Evolutionary conservation across 2,329 filamentous ascomycete genomes (phyloP).

Genomic region (Diaporthe ampelina): DNA sequence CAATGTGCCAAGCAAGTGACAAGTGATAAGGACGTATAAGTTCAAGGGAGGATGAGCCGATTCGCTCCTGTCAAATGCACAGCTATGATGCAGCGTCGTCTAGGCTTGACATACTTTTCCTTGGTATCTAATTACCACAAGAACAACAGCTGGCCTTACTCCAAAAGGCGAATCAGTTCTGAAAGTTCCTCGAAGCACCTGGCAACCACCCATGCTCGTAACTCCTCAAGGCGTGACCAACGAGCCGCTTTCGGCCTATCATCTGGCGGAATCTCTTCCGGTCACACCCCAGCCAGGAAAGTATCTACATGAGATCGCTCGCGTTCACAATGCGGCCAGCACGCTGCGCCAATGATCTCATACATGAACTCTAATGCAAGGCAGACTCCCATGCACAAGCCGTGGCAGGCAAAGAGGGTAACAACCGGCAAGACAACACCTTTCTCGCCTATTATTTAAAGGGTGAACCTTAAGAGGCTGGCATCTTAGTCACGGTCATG

Average conservation of each 20-base stretch:
- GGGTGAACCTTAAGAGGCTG: not conserved
- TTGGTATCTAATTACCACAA: not conserved
- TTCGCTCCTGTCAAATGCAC: not conserved
- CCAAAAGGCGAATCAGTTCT: not conserved
- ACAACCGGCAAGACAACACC: not conserved
- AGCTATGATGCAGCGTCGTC: not conserved
- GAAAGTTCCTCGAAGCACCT: not conserved
- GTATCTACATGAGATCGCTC: not conserved
- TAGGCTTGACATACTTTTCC: not conserved
- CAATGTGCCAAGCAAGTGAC: constrained; percentile 3
- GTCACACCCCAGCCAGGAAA: not conserved
- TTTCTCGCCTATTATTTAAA: not conserved
- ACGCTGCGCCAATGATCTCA: not conserved
- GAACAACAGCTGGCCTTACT: not conserved
- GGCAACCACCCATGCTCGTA: not conserved
- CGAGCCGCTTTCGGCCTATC: not conserved
- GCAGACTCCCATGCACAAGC: not conserved
- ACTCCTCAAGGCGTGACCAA: not conserved
- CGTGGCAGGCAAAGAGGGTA: not conserved
- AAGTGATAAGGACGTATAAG: not conserved
- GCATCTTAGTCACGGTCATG: not conserved
- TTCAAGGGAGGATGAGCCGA: too few relatives aligned
- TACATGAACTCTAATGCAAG: constrained; percentile 26
- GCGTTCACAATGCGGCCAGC: not conserved
- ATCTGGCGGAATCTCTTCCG: not conserved